Conservation (phyloP, 225 moss, liverwort and hornwort genomes). For the Polytrichum formosum region DNA sequence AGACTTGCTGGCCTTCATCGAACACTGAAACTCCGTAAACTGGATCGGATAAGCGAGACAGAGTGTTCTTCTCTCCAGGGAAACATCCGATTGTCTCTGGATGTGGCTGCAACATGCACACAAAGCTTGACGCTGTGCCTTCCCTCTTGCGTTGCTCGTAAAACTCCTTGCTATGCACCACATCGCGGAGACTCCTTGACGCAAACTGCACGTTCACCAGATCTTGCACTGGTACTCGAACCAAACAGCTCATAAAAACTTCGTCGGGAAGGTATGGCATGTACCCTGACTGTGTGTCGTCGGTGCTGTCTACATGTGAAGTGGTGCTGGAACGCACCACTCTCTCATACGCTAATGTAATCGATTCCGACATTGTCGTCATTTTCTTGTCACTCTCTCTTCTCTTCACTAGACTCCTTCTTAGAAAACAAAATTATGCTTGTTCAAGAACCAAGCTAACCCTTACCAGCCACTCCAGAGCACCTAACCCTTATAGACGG, state of each 20-base stretch:
- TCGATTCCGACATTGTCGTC: no score
- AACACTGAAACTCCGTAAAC: slow-evolving; percentile 63
- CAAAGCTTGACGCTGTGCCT: slow-evolving; percentile 51
- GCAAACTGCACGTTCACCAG: slow-evolving; percentile 59
- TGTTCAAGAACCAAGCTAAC: no score
- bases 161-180: slow-evolving; percentile 45
- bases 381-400: no score
- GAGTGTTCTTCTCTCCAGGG: slow-evolving; percentile 32
- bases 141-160: slow-evolving; percentile 55
- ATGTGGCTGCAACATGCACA: slow-evolving; percentile 70
- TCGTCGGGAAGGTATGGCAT: slow-evolving; percentile 73
- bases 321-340: no score
- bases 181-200: slow-evolving; percentile 44
- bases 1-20: slow-evolving; percentile 38
- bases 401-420: no score
- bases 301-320: no score
- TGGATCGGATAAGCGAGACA: slow-evolving; percentile 29
- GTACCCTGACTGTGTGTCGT: neutral
- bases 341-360: no score
- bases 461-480: no score
- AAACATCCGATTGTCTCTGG: slow-evolving; percentile 1
- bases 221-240: slow-evolving; percentile 61
- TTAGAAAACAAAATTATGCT: no score
- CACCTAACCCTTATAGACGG: no score
- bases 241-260: slow-evolving; percentile 66